Evolutionary conservation across 2,329 filamentous ascomycete genomes (phyloP), one percentile per base, ranked within the genome.

Genomic region (Arthroderma sp.): DNA sequence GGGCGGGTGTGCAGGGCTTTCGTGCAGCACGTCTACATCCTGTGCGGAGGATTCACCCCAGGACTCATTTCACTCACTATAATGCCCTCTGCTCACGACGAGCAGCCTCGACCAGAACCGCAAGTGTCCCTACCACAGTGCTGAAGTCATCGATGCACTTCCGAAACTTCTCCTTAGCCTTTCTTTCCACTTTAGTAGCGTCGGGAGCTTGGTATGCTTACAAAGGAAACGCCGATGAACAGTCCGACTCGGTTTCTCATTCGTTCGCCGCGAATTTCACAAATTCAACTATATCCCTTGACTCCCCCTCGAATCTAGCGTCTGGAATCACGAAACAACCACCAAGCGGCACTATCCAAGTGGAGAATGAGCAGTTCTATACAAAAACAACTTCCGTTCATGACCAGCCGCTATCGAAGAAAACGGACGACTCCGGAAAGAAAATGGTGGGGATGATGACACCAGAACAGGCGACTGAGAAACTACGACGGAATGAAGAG

Each of bases 391-490:
- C 85, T 6, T 81, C 95, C 50, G 79, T 86, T 11, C 86, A 84
- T 48, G 84, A 94, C 56, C 83, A 80, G 5, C 87, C 89, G 15
- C 78, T 98, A 48, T 84, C 83, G 38, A 98, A 98, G 68, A 77
- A 84, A 56, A 86, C 83, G 3, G 83, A 88, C 66, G 83, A 86
- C 60, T 83, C 83, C 61, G 86, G 87, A 29, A 78, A 82, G 52
- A 86, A 83, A 59, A 82, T 95, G 31, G 72, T 98, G 48, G 89
- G 95, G 70, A 98, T 98, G 89, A 72, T 98, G 65, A 93, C 85
- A 7, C 84, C 89, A 1, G 89, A 95, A 48, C 88, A 98, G 71
- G 87, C 86, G 27, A 93, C 87, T 9, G 77, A 86, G 57, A 94
- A 89, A 69, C 69, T 98, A 56, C 77, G 91, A 54, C 81, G 83